Conservation (phyloP, 2,329 filamentous ascomycete species). For the Nothophoma quercina region DNA sequence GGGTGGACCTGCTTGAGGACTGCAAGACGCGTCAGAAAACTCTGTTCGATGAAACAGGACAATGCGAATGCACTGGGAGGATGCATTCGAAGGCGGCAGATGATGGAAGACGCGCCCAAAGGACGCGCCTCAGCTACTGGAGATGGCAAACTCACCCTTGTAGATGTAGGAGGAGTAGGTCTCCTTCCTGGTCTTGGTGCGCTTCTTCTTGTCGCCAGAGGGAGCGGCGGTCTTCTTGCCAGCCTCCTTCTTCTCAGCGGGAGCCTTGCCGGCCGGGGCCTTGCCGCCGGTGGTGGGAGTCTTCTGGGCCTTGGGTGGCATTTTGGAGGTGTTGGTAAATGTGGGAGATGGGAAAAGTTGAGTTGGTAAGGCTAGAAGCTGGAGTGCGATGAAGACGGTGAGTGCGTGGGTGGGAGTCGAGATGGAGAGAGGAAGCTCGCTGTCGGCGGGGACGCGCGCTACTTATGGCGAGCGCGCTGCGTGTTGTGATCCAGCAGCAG, state of each 20-base stretch:
- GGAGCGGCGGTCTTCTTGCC: conserved; percentile 98
- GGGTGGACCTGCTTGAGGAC: conserved; percentile 99
- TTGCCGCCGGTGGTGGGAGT: conserved; percentile 94
- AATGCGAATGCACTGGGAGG: conserved; percentile 45
- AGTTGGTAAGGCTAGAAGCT: conserved; percentile 24
- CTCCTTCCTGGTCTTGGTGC: conserved; percentile 99
- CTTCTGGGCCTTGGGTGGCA: conserved; percentile 99
- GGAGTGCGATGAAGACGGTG: conserved; percentile 35
- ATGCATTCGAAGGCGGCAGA: background rate
- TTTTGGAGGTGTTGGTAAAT: conserved; percentile 59
- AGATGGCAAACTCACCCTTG: conserved; percentile 75
- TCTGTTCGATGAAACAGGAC: conserved; percentile 22
- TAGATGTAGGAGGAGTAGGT: conserved; percentile 99
- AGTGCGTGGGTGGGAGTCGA: conserved; percentile 44
- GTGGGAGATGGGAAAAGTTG: conserved; percentile 18
- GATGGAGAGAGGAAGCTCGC: conserved; percentile 51
- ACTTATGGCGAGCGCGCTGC: conserved; percentile 51
- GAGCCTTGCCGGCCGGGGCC: conserved; percentile 81
- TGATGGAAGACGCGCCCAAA: conserved; percentile 10
- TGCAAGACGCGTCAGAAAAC: conserved; percentile 51
- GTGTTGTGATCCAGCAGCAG: conserved; percentile 51
- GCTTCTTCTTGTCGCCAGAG: conserved; percentile 99
- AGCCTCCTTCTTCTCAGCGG: conserved; percentile 98
- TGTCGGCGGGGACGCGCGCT: conserved; percentile 52
- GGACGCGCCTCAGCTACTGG: conserved; percentile 17